Evolutionary conservation across 1,139 yeast genomes (phyloP).

Genomic region (Hyphopichia burtonii): DNA sequence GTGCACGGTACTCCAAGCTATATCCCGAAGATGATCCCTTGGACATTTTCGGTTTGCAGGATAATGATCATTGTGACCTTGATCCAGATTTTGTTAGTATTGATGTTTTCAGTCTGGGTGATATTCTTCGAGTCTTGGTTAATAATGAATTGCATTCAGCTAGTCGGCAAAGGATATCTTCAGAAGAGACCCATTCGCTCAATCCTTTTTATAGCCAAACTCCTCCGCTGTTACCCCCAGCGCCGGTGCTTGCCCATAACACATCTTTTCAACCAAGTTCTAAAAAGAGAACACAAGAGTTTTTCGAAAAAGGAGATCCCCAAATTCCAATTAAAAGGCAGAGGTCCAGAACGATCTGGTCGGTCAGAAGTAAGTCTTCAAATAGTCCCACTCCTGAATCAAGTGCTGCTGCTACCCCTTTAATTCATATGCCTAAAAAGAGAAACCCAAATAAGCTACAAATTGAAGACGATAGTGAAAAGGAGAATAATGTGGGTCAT

Average conservation of each 20-base stretch:
- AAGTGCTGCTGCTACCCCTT: neutral
- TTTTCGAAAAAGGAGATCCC: conserved; percentile 26
- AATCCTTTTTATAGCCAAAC: neutral
- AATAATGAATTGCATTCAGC: conserved; percentile 28
- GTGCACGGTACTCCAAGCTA: conserved; percentile 51
- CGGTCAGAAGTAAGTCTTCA: conserved; percentile 1
- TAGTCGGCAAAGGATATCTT: neutral
- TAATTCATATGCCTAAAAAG: neutral
- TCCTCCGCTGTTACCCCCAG: conserved; percentile 22
- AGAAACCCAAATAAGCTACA: neutral
- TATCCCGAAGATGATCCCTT: conserved; percentile 61
- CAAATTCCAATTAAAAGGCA: conserved; percentile 24
- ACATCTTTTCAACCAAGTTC: conserved; percentile 13
- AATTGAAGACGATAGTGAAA: neutral
- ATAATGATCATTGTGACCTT: conserved; percentile 63
- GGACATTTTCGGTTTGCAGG: conserved; percentile 59
- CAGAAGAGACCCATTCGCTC: neutral
- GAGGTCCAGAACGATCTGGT: conserved; percentile 10
- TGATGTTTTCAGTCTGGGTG: conserved; percentile 60
- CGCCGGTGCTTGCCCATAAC: conserved; percentile 14
- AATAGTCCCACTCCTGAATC: conserved; percentile 1
- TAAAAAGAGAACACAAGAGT: conserved; percentile 23
- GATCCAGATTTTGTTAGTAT: conserved; percentile 70
- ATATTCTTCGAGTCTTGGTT: conserved; percentile 55
- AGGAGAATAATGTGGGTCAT: neutral